These are phyloP conservation scores for Sphaerosporella brunnea DNA, from an alignment of 495 filamentous ascomycete genomes.

Conservation along the genomic window DNA sequence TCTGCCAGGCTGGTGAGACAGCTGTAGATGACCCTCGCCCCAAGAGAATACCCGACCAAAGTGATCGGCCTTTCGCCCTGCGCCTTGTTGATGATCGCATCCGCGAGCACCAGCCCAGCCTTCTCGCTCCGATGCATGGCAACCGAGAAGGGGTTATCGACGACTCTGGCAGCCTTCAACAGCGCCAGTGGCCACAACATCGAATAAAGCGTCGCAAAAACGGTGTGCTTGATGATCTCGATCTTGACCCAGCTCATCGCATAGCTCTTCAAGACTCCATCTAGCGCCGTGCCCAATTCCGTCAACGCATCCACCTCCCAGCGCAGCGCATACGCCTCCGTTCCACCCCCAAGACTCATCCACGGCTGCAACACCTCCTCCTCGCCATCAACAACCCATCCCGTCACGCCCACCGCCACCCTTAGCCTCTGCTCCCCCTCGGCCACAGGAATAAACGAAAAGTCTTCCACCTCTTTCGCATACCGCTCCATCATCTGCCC, in stretches of 20 bases:
- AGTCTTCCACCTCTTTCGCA: constrained; percentile 71
- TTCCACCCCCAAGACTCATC: constrained; percentile 48
- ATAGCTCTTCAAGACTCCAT: constrained; percentile 53
- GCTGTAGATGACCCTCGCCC: constrained; percentile 69
- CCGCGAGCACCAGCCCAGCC: constrained; percentile 66
- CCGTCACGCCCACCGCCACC: constrained; percentile 64
- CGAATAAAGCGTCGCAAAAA: constrained; percentile 53
- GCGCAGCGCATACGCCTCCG: constrained; percentile 66
- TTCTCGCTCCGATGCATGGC: constrained; percentile 73
- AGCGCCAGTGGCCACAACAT: constrained; percentile 61
- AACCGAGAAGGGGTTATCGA: constrained; percentile 81
- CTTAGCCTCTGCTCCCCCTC: constrained; percentile 36
- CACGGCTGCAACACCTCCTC: constrained; percentile 53
- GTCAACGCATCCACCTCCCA: constrained; percentile 68
- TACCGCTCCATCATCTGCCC: constrained; percentile 77
- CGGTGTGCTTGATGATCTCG: constrained; percentile 57
- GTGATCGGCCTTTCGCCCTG: constrained; percentile 81
- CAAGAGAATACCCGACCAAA: constrained; percentile 74
- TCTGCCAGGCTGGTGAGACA: constrained; percentile 62
- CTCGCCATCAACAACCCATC: constrained; percentile 52
- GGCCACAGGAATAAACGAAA: constrained; percentile 68
- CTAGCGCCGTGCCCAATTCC: constrained; percentile 59
- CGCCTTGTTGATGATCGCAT: constrained; percentile 70
- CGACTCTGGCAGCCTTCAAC: constrained; percentile 57
- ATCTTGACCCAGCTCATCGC: constrained; percentile 62